Evolutionary conservation across 2,329 filamentous ascomycete genomes (phyloP).

Genomic region (Colletotrichum viniferum): DNA sequence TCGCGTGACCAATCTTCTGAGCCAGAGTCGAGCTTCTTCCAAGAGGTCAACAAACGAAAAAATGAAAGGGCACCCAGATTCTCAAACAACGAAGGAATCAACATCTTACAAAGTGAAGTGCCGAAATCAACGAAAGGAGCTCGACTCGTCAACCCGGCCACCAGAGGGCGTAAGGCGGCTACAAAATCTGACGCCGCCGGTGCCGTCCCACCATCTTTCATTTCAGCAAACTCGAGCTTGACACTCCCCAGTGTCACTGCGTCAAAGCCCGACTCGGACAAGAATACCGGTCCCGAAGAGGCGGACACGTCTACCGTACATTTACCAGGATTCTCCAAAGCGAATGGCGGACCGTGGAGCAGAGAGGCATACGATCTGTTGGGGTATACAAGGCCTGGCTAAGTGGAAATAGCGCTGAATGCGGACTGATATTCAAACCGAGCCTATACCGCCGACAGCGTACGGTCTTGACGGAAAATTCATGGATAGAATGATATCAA

Average conservation of each 20-base stretch:
- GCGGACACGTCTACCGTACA: background rate
- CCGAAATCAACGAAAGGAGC: background rate
- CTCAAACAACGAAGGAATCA: background rate
- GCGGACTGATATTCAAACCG: background rate
- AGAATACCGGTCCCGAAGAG: background rate
- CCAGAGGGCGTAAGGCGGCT: slow-evolving; percentile 57
- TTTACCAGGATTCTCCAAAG: slow-evolving; percentile 51
- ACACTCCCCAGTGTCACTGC: background rate
- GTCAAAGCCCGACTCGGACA: background rate
- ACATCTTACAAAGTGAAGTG: background rate
- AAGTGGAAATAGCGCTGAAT: slow-evolving; percentile 1
- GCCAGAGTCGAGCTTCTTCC: background rate
- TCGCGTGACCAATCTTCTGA: background rate
- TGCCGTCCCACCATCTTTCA: slow-evolving; percentile 45
- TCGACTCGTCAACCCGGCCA: slow-evolving; percentile 48
- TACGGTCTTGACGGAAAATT: background rate
- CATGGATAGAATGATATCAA: background rate
- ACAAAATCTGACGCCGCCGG: slow-evolving; percentile 56
- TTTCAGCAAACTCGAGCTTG: slow-evolving; percentile 28
- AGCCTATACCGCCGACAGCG: background rate
- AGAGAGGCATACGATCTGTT: slow-evolving; percentile 71
- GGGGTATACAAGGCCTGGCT: slow-evolving; percentile 59
- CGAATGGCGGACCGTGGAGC: slow-evolving; percentile 70
- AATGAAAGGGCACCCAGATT: background rate
- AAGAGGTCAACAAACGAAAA: background rate